phyloP scores from a whole-genome alignment of 2,329 filamentous ascomycete genomes.

The Alternaria metachromatica region DNA sequence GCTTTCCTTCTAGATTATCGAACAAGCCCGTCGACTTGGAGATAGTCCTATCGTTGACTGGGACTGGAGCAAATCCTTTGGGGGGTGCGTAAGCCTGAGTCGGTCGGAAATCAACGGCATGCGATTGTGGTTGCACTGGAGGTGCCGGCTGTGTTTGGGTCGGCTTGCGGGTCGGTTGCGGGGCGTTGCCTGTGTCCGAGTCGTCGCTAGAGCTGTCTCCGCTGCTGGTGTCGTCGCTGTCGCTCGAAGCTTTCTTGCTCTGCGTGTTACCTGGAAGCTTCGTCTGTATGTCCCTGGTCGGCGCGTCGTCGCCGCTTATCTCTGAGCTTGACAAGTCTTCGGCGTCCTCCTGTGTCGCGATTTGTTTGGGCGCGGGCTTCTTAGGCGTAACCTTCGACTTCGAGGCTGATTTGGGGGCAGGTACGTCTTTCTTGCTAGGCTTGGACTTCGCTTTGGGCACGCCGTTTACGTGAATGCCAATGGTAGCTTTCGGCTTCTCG shows the following conservation, averaged over 20 bases:
- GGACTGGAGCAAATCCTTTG: constrained; percentile 57
- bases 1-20: constrained; percentile 69
- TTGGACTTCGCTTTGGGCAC: constrained; percentile 26
- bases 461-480: constrained; percentile 41
- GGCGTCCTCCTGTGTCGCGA: constrained; percentile 27
- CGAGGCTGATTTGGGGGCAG: constrained; percentile 15
- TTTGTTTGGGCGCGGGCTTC: constrained; percentile 30
- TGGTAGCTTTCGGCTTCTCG: constrained; percentile 34
- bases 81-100: constrained; percentile 48
- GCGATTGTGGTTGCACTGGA: constrained; percentile 24
- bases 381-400: constrained; percentile 23
- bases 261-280: constrained; percentile 22
- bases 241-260: constrained; percentile 18
- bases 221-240: constrained; percentile 25
- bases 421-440: constrained; percentile 12
- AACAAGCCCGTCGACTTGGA: constrained; percentile 57
- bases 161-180: constrained; percentile 27
- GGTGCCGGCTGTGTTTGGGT: constrained; percentile 7
- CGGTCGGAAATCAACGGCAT: constrained; percentile 44
- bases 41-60: constrained; percentile 52
- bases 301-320: constrained; percentile 28
- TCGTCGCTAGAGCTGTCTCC: constrained; percentile 48
- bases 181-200: constrained; percentile 41
- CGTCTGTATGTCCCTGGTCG: constrained; percentile 22
- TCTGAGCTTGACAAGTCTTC: constrained; percentile 36